Evolutionary conservation across 2,329 filamentous ascomycete species (phyloP).

Genomic region (Neospermospora avenae): DNA sequence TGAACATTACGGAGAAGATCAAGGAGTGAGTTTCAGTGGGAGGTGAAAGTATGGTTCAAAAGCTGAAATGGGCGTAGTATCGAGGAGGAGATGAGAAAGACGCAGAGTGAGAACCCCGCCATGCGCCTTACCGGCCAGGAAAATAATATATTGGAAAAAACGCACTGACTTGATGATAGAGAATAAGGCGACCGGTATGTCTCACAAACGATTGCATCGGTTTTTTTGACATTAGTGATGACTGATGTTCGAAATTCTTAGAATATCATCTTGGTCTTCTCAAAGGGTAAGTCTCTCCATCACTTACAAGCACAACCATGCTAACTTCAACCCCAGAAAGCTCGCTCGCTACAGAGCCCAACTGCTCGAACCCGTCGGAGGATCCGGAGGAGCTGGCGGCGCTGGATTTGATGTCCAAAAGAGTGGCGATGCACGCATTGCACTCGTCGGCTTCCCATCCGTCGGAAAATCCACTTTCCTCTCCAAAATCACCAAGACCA

Average conservation of each 20-base stretch:
- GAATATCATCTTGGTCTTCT: slow-evolving; percentile 97
- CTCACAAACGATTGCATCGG: slow-evolving; percentile 3
- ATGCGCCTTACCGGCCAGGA: not conserved
- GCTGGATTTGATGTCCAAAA: slow-evolving; percentile 93
- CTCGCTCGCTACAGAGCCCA: slow-evolving; percentile 92
- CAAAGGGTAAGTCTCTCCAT: slow-evolving; percentile 74
- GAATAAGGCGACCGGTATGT: slow-evolving; percentile 96
- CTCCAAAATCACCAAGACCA: slow-evolving; percentile 98
- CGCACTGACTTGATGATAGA: slow-evolving; percentile 51
- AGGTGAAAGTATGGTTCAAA: slow-evolving; percentile 7
- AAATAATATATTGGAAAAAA: not conserved
- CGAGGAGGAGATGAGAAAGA: slow-evolving; percentile 98
- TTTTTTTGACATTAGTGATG: not conserved
- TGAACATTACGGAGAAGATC: slow-evolving; percentile 99
- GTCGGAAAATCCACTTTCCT: slow-evolving; percentile 98
- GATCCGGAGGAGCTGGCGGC: slow-evolving; percentile 73
- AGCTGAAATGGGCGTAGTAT: slow-evolving; percentile 61
- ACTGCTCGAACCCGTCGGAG: slow-evolving; percentile 83
- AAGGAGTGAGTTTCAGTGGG: slow-evolving; percentile 70
- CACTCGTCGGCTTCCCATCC: slow-evolving; percentile 96
- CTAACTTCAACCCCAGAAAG: slow-evolving; percentile 58
- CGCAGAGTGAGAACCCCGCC: slow-evolving; percentile 71
- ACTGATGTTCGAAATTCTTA: slow-evolving; percentile 39
- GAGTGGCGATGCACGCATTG: slow-evolving; percentile 92
- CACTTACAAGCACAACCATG: not conserved